A percentile compares a stretch with the other conserved stretches of the same genome.
These are phyloP conservation scores for Venustampulla echinocandica DNA, from an alignment of 495 filamentous ascomycete species.

Conservation along the genomic window DNA sequence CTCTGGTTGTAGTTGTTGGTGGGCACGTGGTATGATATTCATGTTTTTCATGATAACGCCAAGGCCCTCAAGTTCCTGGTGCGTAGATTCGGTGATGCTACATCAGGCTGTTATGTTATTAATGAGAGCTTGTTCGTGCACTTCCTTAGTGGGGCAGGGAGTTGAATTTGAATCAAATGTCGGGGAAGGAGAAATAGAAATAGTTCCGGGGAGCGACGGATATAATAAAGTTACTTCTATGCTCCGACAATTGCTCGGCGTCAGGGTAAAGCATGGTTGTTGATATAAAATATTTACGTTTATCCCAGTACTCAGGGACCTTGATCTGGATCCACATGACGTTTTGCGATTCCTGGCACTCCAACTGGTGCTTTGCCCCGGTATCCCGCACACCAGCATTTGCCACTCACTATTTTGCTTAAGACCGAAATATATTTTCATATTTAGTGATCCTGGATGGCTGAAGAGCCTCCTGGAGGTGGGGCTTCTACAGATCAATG, in stretches of 20 bases:
- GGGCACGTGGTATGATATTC: constrained; percentile 1
- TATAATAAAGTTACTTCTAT: constrained; percentile 14
- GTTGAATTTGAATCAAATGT: neutral
- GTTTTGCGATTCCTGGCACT: too few species aligned
- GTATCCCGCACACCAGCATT: too few species aligned
- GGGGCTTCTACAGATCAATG: too few species aligned
- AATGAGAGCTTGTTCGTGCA: neutral
- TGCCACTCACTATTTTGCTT: too few species aligned
- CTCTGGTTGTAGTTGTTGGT: neutral
- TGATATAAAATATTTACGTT: constrained; percentile 17
- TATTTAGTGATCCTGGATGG: too few species aligned
- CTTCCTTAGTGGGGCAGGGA: too few species aligned
- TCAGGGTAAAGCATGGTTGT: neutral
- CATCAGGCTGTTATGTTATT: neutral
- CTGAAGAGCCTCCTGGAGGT: too few species aligned
- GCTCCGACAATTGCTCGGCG: constrained; percentile 15
- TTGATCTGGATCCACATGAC: too few species aligned
- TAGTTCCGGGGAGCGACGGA: neutral
- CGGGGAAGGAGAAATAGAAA: neutral
- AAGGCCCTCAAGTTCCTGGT: neutral
- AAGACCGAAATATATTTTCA: too few species aligned
- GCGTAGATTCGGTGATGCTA: neutral
- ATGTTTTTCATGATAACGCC: neutral
- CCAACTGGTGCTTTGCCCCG: too few species aligned
- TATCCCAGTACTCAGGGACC: too few species aligned